Evolutionary conservation across 208 protist species (phyloP).

Genomic region (Cochliopodium minus): DNA sequence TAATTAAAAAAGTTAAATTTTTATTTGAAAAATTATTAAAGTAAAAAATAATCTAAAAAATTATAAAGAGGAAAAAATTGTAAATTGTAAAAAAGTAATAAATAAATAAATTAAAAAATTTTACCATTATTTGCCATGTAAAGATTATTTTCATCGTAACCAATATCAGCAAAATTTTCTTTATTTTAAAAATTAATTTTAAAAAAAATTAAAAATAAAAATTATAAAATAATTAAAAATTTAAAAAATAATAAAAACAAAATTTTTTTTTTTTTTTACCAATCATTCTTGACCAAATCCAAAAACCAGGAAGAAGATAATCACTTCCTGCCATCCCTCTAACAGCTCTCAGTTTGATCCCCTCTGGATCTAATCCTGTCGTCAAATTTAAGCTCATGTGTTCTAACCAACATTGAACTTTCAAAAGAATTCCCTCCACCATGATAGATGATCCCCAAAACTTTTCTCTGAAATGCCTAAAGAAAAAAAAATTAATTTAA

Average conservation of each 20-base stretch:
- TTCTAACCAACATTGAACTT: no score
- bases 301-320: constrained; percentile 64
- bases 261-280: no score
- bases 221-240: no score
- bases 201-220: no score
- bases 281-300: constrained; percentile 71
- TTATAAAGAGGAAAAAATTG: not conserved
- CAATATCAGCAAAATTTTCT: constrained; percentile 66
- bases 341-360: constrained; percentile 56
- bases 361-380: constrained; percentile 43
- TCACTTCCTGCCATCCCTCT: constrained; percentile 51
- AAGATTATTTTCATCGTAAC: constrained; percentile 68
- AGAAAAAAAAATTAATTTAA: no score
- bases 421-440: no score
- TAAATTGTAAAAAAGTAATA: not conserved
- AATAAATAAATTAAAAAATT: not conserved
- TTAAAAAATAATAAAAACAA: no score
- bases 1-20: not conserved
- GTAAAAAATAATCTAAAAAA: not conserved
- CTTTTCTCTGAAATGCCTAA: no score
- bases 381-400: no score
- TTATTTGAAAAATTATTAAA: not conserved
- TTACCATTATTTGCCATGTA: constrained; percentile 26
- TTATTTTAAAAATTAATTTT: no score
- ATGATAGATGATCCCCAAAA: no score